These are phyloP conservation scores for Starmerella sp. DNA, from an alignment of 805 yeast species.

Conservation along the genomic window DNA sequence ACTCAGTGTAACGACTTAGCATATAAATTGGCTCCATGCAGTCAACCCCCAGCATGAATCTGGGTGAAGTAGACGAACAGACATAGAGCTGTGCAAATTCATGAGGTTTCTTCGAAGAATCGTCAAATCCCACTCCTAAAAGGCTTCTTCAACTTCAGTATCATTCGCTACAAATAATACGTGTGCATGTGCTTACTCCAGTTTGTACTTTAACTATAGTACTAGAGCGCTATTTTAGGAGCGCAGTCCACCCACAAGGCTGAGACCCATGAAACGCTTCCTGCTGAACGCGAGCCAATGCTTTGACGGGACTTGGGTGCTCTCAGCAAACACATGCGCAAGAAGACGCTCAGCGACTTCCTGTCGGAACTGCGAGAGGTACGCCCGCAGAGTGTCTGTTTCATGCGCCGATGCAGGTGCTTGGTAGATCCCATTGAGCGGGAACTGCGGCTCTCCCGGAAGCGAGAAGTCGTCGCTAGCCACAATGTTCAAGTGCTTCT, in stretches of 20 bases:
- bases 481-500: slow-evolving; percentile 56
- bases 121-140: too few relatives aligned
- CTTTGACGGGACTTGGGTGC: slow-evolving; percentile 55
- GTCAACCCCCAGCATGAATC: too few relatives aligned
- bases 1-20: not conserved
- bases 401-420: slow-evolving; percentile 68
- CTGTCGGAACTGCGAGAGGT: slow-evolving; percentile 88
- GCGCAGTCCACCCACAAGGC: slow-evolving; percentile 13
- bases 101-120: too few relatives aligned
- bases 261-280: slow-evolving; percentile 88
- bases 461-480: slow-evolving; percentile 78
- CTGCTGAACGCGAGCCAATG: slow-evolving; percentile 94
- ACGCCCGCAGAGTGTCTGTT: slow-evolving; percentile 65
- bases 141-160: too few relatives aligned
- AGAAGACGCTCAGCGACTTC: slow-evolving; percentile 76
- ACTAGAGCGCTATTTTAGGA: not conserved
- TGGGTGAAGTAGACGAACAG: too few relatives aligned
- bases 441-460: slow-evolving; percentile 95
- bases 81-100: too few relatives aligned
- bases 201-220: not conserved
- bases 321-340: slow-evolving; percentile 50
- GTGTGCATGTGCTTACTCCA: not conserved
- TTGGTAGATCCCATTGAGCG: slow-evolving; percentile 65
- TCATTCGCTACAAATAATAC: too few relatives aligned
- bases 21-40: too few relatives aligned